These are phyloP conservation scores for Helotiales sp. DNA, from an alignment of 2,329 filamentous ascomycete genomes.

Conservation along the genomic window DNA sequence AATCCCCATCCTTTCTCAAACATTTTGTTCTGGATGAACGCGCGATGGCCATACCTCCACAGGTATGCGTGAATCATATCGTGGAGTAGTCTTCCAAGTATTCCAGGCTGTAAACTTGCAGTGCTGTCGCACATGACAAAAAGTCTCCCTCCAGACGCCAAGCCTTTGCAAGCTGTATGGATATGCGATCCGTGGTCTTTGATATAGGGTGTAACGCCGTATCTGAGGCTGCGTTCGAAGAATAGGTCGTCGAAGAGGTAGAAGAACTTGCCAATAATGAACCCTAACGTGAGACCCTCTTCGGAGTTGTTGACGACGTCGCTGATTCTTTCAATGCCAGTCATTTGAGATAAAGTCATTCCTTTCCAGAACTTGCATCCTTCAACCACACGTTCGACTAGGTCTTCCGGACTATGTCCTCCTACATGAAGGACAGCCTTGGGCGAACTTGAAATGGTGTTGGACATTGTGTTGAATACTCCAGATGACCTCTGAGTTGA, in stretches of 20 bases:
- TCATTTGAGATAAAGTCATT: background rate
- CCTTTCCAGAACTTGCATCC: background rate
- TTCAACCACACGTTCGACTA: background rate
- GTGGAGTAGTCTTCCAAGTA: background rate
- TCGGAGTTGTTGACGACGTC: background rate
- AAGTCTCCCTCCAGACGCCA: background rate
- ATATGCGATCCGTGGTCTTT: background rate
- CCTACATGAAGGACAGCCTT: background rate
- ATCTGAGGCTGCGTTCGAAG: background rate
- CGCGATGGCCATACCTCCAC: background rate
- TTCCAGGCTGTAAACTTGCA: background rate
- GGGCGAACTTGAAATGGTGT: background rate
- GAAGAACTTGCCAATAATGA: background rate
- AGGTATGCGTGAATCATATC: background rate
- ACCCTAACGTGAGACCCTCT: background rate
- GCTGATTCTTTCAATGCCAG: background rate
- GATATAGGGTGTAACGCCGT: background rate
- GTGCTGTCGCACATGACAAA: background rate
- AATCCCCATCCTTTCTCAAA: background rate
- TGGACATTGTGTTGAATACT: background rate
- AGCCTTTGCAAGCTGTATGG: background rate
- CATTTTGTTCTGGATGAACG: background rate
- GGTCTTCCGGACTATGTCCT: background rate
- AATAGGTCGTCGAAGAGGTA: background rate
- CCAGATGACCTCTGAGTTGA: background rate